Conservation (phyloP, 768 basidiomycete species). For the Leccinum arenicola region DNA sequence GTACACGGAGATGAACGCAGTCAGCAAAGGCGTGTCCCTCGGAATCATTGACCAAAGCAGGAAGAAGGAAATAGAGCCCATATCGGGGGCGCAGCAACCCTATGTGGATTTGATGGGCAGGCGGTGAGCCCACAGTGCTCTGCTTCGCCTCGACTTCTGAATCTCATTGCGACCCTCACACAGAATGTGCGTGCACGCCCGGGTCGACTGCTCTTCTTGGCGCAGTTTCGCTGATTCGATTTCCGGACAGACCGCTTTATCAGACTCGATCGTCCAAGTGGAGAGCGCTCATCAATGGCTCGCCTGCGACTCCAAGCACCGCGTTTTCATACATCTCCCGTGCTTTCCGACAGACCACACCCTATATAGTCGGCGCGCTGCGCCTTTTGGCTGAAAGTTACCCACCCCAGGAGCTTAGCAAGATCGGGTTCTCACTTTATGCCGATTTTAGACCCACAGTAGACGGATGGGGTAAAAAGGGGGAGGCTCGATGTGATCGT, state of each 20-base stretch:
- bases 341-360: conserved; percentile 75
- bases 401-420: conserved; percentile 54
- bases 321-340: conserved; percentile 84
- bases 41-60: conserved; percentile 66
- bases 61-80: conserved; percentile 53
- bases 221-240: conserved; percentile 5
- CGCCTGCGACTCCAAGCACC: conserved; percentile 64
- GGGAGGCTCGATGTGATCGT: conserved; percentile 64
- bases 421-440: conserved; percentile 75
- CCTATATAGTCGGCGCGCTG: conserved; percentile 75
- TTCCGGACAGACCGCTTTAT: conserved; percentile 65
- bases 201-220: background rate
- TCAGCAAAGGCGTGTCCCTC: conserved; percentile 79
- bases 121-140: conserved; percentile 39
- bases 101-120: conserved; percentile 85
- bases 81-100: conserved; percentile 62
- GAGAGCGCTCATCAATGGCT: conserved; percentile 76
- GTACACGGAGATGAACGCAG: conserved; percentile 91
- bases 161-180: background rate
- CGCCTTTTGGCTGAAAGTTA: conserved; percentile 65
- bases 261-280: conserved; percentile 67
- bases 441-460: conserved; percentile 82
- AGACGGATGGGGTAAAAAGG: conserved; percentile 82
- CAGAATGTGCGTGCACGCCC: conserved; percentile 39
- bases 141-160: background rate